Conservation (phyloP, 1,139 yeast species). For the Debaryomyces coudertii region DNA sequence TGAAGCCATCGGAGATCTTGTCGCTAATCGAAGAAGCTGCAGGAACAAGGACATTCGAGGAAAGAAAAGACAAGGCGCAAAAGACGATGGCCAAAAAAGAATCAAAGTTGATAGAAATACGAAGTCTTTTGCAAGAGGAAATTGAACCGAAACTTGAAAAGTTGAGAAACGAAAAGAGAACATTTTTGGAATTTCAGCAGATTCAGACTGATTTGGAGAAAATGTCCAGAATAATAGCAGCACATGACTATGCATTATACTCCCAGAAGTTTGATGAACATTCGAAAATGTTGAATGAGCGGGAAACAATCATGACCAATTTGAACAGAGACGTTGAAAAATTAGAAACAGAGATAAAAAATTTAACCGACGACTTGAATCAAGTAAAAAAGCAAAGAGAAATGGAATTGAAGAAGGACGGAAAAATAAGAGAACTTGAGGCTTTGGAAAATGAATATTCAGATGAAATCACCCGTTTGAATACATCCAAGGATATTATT, state of each 20-base stretch:
- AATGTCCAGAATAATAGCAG: slow-evolving; percentile 70
- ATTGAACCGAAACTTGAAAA: slow-evolving; percentile 91
- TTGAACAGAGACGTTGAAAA: slow-evolving; percentile 45
- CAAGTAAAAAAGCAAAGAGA: slow-evolving; percentile 59
- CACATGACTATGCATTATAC: slow-evolving; percentile 66
- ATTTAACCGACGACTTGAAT: slow-evolving; percentile 64
- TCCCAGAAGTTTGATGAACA: slow-evolving; percentile 46
- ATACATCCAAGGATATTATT: slow-evolving; percentile 63
- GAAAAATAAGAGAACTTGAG: slow-evolving; percentile 64
- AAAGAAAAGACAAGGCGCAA: slow-evolving; percentile 87
- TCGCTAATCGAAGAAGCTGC: slow-evolving; percentile 97
- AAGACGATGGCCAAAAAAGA: slow-evolving; percentile 92
- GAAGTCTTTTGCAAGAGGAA: slow-evolving; percentile 75
- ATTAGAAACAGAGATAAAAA: slow-evolving; percentile 56
- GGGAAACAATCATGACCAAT: slow-evolving; percentile 37
- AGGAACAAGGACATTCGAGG: slow-evolving; percentile 95
- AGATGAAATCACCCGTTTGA: slow-evolving; percentile 69
- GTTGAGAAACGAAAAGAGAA: slow-evolving; percentile 77
- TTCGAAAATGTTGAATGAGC: slow-evolving; percentile 39
- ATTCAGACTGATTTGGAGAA: slow-evolving; percentile 81
- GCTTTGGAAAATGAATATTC: slow-evolving; percentile 56
- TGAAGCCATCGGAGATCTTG: slow-evolving; percentile 90
- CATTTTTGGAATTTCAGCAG: slow-evolving; percentile 84
- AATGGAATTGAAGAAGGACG: slow-evolving; percentile 64
- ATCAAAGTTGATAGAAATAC: slow-evolving; percentile 76